Evolutionary conservation across 768 basidiomycete genomes (phyloP).

Genomic region (Lyophyllum decastes): DNA sequence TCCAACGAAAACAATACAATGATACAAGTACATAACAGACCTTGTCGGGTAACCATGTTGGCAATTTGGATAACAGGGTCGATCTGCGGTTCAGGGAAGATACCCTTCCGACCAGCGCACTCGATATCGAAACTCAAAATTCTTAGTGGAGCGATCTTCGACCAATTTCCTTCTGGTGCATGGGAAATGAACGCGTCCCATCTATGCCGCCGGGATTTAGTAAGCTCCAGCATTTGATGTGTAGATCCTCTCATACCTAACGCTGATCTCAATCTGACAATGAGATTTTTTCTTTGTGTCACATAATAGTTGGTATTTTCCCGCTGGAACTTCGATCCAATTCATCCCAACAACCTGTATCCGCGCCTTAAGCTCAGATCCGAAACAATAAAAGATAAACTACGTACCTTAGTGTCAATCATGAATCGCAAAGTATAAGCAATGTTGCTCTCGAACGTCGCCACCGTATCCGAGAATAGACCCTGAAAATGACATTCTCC

Average conservation of each 20-base stretch:
- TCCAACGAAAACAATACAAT: background rate
- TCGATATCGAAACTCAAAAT: constrained; percentile 99
- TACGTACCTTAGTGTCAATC: constrained; percentile 88
- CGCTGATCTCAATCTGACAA: constrained; percentile 87
- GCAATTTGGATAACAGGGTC: constrained; percentile 99
- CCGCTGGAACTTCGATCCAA: constrained; percentile 92
- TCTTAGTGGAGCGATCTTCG: constrained; percentile 87
- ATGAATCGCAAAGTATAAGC: constrained; percentile 91
- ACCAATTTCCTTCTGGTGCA: constrained; percentile 89
- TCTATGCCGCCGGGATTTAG: constrained; percentile 38
- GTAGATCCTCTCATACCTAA: constrained; percentile 51
- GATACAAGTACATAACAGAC: constrained; percentile 50
- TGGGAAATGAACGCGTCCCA: constrained; percentile 89
- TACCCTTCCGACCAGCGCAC: constrained; percentile 96
- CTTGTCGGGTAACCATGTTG: constrained; percentile 98
- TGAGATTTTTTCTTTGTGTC: constrained; percentile 64
- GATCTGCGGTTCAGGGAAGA: constrained; percentile 87
- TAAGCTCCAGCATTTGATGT: background rate
- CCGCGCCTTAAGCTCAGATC: background rate
- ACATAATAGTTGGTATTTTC: constrained; percentile 70
- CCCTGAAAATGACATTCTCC: constrained; percentile 70
- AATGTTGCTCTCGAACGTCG: constrained; percentile 95
- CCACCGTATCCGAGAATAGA: constrained; percentile 51
- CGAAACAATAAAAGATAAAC: constrained; percentile 4
- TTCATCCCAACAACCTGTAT: constrained; percentile 95